These are phyloP conservation scores for Phascolomyces articulosus DNA, from an alignment of 371 early-diverging fungal genomes.

Conservation along the genomic window DNA sequence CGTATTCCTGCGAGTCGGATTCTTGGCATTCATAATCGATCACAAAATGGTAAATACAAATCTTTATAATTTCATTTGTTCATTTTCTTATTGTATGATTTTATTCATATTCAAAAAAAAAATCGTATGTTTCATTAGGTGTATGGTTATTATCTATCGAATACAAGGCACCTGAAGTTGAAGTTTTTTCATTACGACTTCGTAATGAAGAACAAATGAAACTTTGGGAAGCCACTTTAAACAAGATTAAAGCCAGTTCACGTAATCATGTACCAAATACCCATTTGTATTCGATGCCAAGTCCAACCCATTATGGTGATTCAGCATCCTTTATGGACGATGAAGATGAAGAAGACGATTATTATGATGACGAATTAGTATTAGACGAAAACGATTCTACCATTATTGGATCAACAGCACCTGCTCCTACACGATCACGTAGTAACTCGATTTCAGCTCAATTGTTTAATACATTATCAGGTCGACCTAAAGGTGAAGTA, in stretches of 20 bases:
- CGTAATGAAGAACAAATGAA: slow-evolving; percentile 90
- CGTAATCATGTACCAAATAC: slow-evolving; percentile 26
- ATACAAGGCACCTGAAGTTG: slow-evolving; percentile 76
- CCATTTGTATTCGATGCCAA: slow-evolving; percentile 35
- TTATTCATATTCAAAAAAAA: too few species aligned
- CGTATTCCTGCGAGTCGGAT: slow-evolving; percentile 32
- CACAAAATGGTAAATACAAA: slow-evolving; percentile 16
- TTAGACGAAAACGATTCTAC: slow-evolving; percentile 39
- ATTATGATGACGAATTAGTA: slow-evolving; percentile 28
- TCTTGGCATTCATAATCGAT: slow-evolving; percentile 25
- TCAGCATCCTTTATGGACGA: slow-evolving; percentile 34
- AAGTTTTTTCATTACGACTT: slow-evolving; percentile 83
- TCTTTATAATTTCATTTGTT: not conserved
- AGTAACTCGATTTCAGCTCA: slow-evolving; percentile 34
- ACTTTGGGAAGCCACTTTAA: slow-evolving; percentile 81
- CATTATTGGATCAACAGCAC: too few species aligned
- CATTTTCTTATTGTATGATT: not conserved
- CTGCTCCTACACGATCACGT: slow-evolving; percentile 20
- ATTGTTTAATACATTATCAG: slow-evolving; percentile 20
- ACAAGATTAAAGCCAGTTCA: slow-evolving; percentile 37
- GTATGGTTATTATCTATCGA: slow-evolving; percentile 68
- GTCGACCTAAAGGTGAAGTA: slow-evolving; percentile 8
- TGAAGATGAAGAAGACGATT: slow-evolving; percentile 47
- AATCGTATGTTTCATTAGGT: too few species aligned
- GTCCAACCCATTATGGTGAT: slow-evolving; percentile 28